phyloP scores from a whole-genome alignment of 2,329 filamentous ascomycete genomes.

The Microcyclospora pomicola region DNA sequence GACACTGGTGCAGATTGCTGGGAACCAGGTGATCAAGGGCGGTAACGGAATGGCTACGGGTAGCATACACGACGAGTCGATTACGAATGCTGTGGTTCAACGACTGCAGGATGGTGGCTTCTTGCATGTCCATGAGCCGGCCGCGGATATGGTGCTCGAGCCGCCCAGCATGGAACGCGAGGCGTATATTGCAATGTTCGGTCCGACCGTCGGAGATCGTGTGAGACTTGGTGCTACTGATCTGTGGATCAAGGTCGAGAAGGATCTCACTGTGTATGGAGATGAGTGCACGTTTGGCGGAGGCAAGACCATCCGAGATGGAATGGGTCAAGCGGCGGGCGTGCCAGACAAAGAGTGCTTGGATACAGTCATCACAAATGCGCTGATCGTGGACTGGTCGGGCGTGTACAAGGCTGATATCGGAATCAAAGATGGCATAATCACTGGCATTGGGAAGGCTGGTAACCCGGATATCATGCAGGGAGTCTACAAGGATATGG shows the following conservation, averaged over 20 bases:
- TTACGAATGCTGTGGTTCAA: slow-evolving; percentile 51
- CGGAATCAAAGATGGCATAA: slow-evolving; percentile 74
- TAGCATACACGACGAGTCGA: slow-evolving; percentile 46
- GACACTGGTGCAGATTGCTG: slow-evolving; percentile 75
- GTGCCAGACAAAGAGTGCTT: slow-evolving; percentile 56
- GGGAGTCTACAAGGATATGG: slow-evolving; percentile 61
- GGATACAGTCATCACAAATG: slow-evolving; percentile 80
- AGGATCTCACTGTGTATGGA: slow-evolving; percentile 69
- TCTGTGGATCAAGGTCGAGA: slow-evolving; percentile 82
- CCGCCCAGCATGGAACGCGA: slow-evolving; percentile 59
- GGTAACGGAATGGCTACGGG: slow-evolving; percentile 72
- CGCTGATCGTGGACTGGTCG: slow-evolving; percentile 76
- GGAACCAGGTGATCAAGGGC: slow-evolving; percentile 64
- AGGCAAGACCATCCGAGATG: slow-evolving; percentile 83
- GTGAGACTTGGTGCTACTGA: slow-evolving; percentile 72
- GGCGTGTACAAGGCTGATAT: slow-evolving; percentile 97
- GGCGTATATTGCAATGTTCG: slow-evolving; percentile 79
- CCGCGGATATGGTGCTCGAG: slow-evolving; percentile 41
- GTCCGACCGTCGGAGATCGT: slow-evolving; percentile 77
- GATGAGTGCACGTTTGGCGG: slow-evolving; percentile 94
- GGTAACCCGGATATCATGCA: slow-evolving; percentile 98
- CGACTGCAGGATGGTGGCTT: slow-evolving; percentile 62
- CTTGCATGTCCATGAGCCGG: slow-evolving; percentile 57
- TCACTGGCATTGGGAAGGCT: slow-evolving; percentile 82
- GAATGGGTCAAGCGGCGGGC: slow-evolving; percentile 86